Evolutionary conservation across 2,329 filamentous ascomycete genomes (phyloP).

Genomic region (Monilinia fructigena): DNA sequence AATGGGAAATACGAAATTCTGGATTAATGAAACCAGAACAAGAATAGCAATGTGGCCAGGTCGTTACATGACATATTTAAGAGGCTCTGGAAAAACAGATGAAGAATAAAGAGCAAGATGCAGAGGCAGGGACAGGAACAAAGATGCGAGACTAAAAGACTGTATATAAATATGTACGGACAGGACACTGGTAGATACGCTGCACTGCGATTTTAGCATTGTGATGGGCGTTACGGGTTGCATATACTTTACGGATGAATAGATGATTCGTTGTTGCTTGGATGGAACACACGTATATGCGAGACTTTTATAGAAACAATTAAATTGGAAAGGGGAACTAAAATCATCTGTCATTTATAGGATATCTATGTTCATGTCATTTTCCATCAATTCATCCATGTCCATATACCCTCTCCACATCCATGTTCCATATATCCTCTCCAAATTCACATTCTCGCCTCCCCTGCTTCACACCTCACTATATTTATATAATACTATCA

Average conservation of each 20-base stretch:
- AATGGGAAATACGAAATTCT: background rate
- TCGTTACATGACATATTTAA: background rate
- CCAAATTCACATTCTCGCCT: background rate
- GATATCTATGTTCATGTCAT: slow-evolving; percentile 24
- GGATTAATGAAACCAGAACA: background rate
- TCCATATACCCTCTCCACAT: background rate
- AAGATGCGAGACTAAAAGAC: slow-evolving; percentile 14
- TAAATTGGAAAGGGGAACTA: background rate
- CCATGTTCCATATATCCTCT: slow-evolving; percentile 1
- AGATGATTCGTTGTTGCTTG: background rate
- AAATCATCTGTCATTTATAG: slow-evolving; percentile 15
- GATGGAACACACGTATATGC: slow-evolving; percentile 2
- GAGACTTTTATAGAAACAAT: slow-evolving; percentile 9
- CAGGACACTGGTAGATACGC: slow-evolving; percentile 26
- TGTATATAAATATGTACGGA: slow-evolving; percentile 33
- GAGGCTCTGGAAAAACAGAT: background rate
- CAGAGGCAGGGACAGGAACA: background rate
- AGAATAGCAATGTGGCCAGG: background rate
- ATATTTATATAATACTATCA: slow-evolving; percentile 43
- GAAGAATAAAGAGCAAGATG: background rate
- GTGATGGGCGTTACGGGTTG: slow-evolving; percentile 35
- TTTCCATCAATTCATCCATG: slow-evolving; percentile 10
- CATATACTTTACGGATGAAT: slow-evolving; percentile 1
- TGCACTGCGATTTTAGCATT: slow-evolving; percentile 33
- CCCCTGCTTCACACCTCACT: background rate